Conservation (phyloP, 805 yeast species). For the Candida saitoana region DNA sequence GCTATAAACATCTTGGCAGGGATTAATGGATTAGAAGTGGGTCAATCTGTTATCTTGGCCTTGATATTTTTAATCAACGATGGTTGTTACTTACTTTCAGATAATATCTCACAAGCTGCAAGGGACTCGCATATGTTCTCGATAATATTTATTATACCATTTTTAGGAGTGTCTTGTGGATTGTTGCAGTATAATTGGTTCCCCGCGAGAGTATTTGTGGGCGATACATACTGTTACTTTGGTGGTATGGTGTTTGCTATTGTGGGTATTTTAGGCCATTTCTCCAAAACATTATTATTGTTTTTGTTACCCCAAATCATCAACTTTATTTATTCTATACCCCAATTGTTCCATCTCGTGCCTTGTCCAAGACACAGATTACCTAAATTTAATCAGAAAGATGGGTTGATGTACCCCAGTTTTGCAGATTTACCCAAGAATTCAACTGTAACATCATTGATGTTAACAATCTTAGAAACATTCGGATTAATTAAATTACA, state of each 20-base stretch:
- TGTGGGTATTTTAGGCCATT: slow-evolving; percentile 93
- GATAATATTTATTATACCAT: slow-evolving; percentile 74
- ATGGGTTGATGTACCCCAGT: slow-evolving; percentile 71
- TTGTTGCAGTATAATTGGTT: slow-evolving; percentile 78
- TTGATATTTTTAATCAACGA: slow-evolving; percentile 73
- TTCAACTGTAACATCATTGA: slow-evolving; percentile 25
- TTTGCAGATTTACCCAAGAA: slow-evolving; percentile 32
- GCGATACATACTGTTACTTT: slow-evolving; percentile 96
- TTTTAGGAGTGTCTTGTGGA: slow-evolving; percentile 78
- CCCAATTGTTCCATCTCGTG: slow-evolving; percentile 80
- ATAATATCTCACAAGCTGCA: slow-evolving; percentile 46
- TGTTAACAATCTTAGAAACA: slow-evolving; percentile 36
- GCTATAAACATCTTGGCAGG: slow-evolving; percentile 96
- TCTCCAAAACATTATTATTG: slow-evolving; percentile 83
- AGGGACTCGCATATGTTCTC: slow-evolving; percentile 81
- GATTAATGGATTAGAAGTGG: slow-evolving; percentile 93
- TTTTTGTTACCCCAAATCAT: slow-evolving; percentile 88
- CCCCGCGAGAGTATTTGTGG: slow-evolving; percentile 93
- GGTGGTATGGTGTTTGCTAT: slow-evolving; percentile 99
- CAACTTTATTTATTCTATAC: slow-evolving; percentile 86
- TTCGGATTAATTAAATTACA: slow-evolving; percentile 45
- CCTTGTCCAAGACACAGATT: slow-evolving; percentile 96
- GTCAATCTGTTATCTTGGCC: slow-evolving; percentile 82
- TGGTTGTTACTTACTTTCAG: slow-evolving; percentile 53
- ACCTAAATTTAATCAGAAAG: slow-evolving; percentile 66